Evolutionary conservation across 2,329 filamentous ascomycete species (phyloP), one percentile per base, ranked within the genome.

Genomic region (Aspergillus ochraceoroseus): DNA sequence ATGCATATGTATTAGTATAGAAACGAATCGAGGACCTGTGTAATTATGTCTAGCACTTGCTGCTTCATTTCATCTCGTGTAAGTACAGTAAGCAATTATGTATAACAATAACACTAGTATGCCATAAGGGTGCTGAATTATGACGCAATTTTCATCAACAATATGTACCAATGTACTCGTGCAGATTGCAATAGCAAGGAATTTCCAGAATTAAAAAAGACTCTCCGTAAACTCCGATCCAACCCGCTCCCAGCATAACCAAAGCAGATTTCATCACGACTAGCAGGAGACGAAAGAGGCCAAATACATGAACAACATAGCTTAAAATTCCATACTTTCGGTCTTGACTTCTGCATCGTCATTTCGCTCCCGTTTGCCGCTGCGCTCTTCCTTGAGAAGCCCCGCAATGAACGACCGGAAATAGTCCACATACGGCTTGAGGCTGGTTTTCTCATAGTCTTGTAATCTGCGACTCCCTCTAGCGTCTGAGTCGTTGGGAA

Each of bases 391-490:
- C 63, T 83, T 89, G 63, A 95, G 74, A 40, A 98, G 64, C 0
- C 71, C 75, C 7, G 79, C 75, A 5, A 96, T 87, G 65, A 95
- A 94, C 0, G 74, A 76, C 52, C 85, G 77, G 66, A 98, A 96
- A 53, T 83, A 82, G 43, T 96, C 89, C 23, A 96, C 80, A 61
- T 94, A 96, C 6, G 88, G 87, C 70, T 85, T 94, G 58, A 98
- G 66, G 51, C 87, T 87, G 15, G 92, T 98, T 78, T 96, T 98
- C 68, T 98, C 90, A 82, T 90, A 96, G 60, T 98, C 92, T 52
- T 83, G 77, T 32, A 85, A 56, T 55, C 73, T 78, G 41, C 62
- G 61, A 33, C 56, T 62, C 39, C 52, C 58, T 27, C 57, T 56
- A 7, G 53, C 51, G 22, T 71, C 59, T 3, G 56, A 55, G 12